Base-by-base conservation (phyloP, 352 stramenopile genomes). In the Globisporangium okanoganense region DNA sequence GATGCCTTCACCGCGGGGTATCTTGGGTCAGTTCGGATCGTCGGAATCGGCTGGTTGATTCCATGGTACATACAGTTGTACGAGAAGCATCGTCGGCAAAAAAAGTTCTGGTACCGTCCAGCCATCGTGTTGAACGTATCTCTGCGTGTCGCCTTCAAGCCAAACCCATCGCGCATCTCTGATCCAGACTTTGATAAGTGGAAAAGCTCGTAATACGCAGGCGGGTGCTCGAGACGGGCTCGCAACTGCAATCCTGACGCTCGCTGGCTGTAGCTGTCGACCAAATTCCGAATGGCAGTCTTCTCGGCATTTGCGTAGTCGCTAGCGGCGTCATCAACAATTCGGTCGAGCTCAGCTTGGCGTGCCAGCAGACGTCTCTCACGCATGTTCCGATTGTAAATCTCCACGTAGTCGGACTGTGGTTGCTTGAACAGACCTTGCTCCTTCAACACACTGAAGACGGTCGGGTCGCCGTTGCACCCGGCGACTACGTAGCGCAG, bases 51-150 rank as follows among this genome's bases (percentile, higher is more conserved):
- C 56, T 90, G 80, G 8, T 79, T 61, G 44, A 75, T 64, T 16
- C 82, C 83, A 62, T 94, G 85, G 31, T 87, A 74, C 60, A 79
- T 66, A 60, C 85, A 94, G 56, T 85, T 90, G 72, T 90, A 94
- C 40, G 61, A 45, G 53, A 75, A 88, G 66, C 85, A 94, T n/a
- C 75, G 79, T 7, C 83, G 79, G 47, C 85, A 94, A 43, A 92
- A 92, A 31, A 89, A 76, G 22, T 77, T 62, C 40, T 74, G 74
- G 38, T 87, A 90, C 27, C 68, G 72, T 0, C 47, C 45, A 2
- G 72, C 69, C 59, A 87, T 27, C 7, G 71, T 64, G 20, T 59
- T 62, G 27, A 49, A 61, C 3, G 22, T 36, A 13, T 52, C 65
- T 27, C 12, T 49, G 27, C 22, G 2, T 1, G 24, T 41, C 14